Conservation (phyloP, 176 grass and related monocot species). For the Zoysia japonica region DNA sequence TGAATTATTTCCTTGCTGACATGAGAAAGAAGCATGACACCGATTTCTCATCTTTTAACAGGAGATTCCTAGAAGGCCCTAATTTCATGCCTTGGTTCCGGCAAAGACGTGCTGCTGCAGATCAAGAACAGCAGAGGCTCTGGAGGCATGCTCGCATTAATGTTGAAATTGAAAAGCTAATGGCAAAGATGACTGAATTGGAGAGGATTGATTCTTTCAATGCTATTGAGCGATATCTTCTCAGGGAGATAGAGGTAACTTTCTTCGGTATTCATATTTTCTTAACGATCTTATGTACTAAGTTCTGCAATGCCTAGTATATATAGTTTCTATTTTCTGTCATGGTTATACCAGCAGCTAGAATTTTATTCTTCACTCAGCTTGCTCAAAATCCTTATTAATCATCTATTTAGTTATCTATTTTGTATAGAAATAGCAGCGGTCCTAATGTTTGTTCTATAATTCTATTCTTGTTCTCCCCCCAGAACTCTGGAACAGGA, state of each 20-base stretch:
- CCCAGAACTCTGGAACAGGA: slow-evolving; percentile 50
- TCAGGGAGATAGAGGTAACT: slow-evolving; percentile 80
- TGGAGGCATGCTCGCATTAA: slow-evolving; percentile 88
- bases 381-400: slow-evolving; percentile 24
- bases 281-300: neutral
- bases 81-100: slow-evolving; percentile 99
- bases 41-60: slow-evolving; percentile 37
- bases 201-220: slow-evolving; percentile 96
- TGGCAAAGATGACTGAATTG: slow-evolving; percentile 84
- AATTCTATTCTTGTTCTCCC: slow-evolving; percentile 1
- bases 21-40: slow-evolving; percentile 20
- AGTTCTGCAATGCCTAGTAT: slow-evolving; percentile 1
- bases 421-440: neutral
- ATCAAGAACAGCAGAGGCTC: slow-evolving; percentile 79
- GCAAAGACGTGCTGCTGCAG: slow-evolving; percentile 73
- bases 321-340: neutral
- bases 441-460: slow-evolving; percentile 30
- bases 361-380: neutral
- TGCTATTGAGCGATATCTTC: slow-evolving; percentile 81
- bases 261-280: slow-evolving; percentile 6
- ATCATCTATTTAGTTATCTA: neutral
- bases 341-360: neutral
- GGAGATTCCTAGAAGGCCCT: slow-evolving; percentile 77
- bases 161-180: slow-evolving; percentile 72
- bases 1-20: neutral